A percentile compares a stretch with the other conserved stretches of the same genome.
phyloP scores from a whole-genome alignment of 306 rosid genomes.

The Cucumis sativus region Cucumber_9930_V3 NC_026657.2:8307501-8308000 shows the following conservation, averaged over 20 bases:
- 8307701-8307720: neutral
- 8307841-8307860: conserved; percentile 4
- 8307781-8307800: conserved; percentile 25
- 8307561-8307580: too few species aligned
- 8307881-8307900: neutral
- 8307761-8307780: conserved; percentile 22
- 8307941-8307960: conserved; percentile 42
- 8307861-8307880: neutral
- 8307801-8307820: conserved; percentile 22
- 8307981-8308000: conserved; percentile 67
- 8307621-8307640: neutral
- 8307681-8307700: neutral
- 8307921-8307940: conserved; percentile 51
- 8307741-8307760: conserved; percentile 18
- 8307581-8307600: too few species aligned
- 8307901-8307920: neutral
- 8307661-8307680: neutral
- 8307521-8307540: too few species aligned
- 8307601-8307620: too few species aligned
- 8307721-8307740: conserved; percentile 13
- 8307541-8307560: too few species aligned
- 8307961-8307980: conserved; percentile 32
- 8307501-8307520: too few species aligned
- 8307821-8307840: conserved; percentile 33
- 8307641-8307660: neutral